Percentiles rank a stretch among this genome's conserved stretches.
These are phyloP conservation scores for Boletus rubropictus DNA, from an alignment of 768 basidiomycete species.

Conservation along the genomic window DNA sequence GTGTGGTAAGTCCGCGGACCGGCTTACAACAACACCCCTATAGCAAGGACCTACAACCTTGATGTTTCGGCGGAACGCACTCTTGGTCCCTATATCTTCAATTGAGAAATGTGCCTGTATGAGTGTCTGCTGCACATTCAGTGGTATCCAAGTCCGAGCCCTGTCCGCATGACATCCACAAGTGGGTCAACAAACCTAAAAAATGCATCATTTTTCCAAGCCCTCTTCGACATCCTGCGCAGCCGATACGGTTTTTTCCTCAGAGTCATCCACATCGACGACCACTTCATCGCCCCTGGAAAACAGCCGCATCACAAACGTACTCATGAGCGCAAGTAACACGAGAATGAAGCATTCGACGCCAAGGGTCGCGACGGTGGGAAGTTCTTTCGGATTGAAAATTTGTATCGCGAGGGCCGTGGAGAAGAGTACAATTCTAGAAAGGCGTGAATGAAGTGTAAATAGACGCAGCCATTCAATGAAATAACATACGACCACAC, in stretches of 20 bases:
- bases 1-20: too few relatives aligned
- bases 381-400: conserved; percentile 1
- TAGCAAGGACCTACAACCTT: too few relatives aligned
- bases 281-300: not conserved
- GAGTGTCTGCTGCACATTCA: not conserved
- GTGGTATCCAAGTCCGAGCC: not conserved
- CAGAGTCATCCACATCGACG: not conserved
- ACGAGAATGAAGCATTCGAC: conserved; percentile 5
- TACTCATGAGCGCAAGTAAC: not conserved
- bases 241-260: not conserved
- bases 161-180: not conserved
- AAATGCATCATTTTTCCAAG: not conserved
- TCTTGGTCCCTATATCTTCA: not conserved
- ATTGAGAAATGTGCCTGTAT: not conserved
- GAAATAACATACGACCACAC: too few relatives aligned
- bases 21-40: too few relatives aligned
- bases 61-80: not conserved
- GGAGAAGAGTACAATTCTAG: conserved; percentile 11
- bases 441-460: not conserved
- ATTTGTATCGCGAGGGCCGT: conserved; percentile 8
- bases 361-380: not conserved
- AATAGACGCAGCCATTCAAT: too few relatives aligned
- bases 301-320: not conserved
- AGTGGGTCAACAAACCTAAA: not conserved
- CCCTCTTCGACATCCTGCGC: conserved; percentile 4